Evolutionary conservation across 768 basidiomycete species (phyloP).

Genomic region (Tylopilus balloui): DNA sequence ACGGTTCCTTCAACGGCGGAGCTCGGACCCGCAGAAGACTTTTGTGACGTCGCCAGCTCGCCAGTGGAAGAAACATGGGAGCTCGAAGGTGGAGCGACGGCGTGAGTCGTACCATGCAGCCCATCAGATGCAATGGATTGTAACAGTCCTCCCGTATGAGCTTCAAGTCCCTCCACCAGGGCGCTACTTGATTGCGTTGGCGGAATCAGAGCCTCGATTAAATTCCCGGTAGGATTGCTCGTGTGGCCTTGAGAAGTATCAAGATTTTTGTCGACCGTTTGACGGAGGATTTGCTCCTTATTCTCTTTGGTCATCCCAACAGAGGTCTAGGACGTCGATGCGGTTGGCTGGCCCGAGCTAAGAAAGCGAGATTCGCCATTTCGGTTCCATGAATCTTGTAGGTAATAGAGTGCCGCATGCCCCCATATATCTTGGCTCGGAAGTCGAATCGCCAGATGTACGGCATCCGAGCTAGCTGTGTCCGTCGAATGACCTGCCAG

Average conservation of each 20-base stretch:
- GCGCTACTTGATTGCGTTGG: background rate
- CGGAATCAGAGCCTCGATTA: background rate
- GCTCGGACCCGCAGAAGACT: background rate
- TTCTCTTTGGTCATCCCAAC: slow-evolving; percentile 2
- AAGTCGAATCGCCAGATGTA: slow-evolving; percentile 5
- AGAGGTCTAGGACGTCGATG: background rate
- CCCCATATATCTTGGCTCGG: background rate
- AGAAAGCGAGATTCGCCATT: background rate
- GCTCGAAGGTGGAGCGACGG: background rate
- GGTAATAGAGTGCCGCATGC: background rate
- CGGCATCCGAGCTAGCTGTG: slow-evolving; percentile 4
- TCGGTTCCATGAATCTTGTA: slow-evolving; percentile 10
- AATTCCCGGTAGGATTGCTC: background rate
- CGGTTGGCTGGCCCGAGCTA: background rate
- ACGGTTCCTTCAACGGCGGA: background rate
- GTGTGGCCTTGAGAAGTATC: background rate
- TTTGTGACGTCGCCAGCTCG: background rate
- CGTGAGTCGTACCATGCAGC: background rate
- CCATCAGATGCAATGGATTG: background rate
- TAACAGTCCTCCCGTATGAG: background rate
- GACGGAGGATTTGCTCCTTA: background rate
- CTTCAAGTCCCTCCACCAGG: background rate
- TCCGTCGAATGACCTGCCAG: background rate
- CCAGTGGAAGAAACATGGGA: background rate
- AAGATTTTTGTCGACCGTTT: background rate